These are phyloP conservation scores for Fusarium redolens DNA, from an alignment of 2,329 filamentous ascomycete genomes.

Conservation along the genomic window DNA sequence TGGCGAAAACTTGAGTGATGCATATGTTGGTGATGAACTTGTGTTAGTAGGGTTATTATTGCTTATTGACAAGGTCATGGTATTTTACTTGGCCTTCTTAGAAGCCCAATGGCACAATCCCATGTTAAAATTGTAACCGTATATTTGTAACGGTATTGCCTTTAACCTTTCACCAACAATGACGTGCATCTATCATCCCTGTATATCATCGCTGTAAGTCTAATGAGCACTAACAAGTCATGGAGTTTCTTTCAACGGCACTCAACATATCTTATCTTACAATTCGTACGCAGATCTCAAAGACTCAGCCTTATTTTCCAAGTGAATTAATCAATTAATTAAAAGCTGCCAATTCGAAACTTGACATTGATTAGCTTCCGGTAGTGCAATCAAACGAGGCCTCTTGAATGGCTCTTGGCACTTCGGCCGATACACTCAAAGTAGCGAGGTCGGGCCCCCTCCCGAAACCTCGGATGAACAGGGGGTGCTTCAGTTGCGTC, in stretches of 20 bases:
- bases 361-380: slow-evolving; percentile 8
- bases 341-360: slow-evolving; percentile 15
- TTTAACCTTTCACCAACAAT: not conserved
- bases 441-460: slow-evolving; percentile 13
- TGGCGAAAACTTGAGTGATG: not conserved
- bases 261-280: not conserved
- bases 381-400: not conserved
- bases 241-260: slow-evolving; percentile 1
- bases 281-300: not conserved
- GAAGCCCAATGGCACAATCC: not conserved
- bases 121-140: not conserved
- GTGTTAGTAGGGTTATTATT: not conserved
- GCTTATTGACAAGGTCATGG: not conserved
- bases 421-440: slow-evolving; percentile 24
- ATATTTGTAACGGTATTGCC: not conserved
- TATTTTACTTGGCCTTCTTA: not conserved
- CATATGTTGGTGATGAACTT: not conserved
- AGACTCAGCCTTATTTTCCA: slow-evolving; percentile 19
- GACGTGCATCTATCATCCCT: not conserved
- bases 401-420: slow-evolving; percentile 10
- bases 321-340: not conserved
- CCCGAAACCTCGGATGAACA: slow-evolving; percentile 36
- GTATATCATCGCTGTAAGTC: not conserved
- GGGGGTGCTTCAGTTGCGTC: slow-evolving; percentile 38
- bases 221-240: not conserved